Evolutionary conservation across 176 grass and related monocot species (phyloP), one percentile per base, ranked within the genome.

Genomic region (Eleusine coracana): DNA sequence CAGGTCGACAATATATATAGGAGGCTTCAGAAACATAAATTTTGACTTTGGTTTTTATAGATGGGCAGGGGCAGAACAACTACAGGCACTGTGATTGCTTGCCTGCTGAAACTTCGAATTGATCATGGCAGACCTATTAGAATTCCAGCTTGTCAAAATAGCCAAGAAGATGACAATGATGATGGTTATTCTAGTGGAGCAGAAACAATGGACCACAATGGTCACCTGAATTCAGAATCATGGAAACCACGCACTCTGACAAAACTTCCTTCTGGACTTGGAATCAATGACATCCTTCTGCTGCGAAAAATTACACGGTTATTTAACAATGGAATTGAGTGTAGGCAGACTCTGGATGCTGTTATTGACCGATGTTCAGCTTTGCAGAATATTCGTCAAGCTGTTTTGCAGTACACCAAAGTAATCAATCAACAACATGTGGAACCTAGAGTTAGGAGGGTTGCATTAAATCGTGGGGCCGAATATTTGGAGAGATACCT

Each of bases 401-500:
- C 93, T 83, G 90, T 98, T 86, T 82, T 98, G 66, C 89, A 98
- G 54, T 98, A 98, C 75, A 92, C 84, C 81, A 96, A 89, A 80
- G 79, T 93, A 58, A 93, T 98, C 80, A 98, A 96, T 88, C 96
- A 95, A 70, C 96, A 98, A 77, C 73, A 93, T 85, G 77, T 96
- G 74, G 96, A 98, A 17, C 91, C 87, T 66, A 92, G 96, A 88
- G 93, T 93, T 78, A 90, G 91, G 85, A 91, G 93, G 91, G 91
- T 98, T 70, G 96, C 96, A 70, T 82, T 98, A 89, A 95, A 88
- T 80, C 92, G 96, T 74, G 91, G 89, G 39, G 96, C 93, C 77
- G 96, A 98, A 84, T 98, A 98, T 85, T 91, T 98, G 77, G 96
- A 98, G 87, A 89, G 89, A 73, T 98, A 98, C 79, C 82, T 98